phyloP scores from a whole-genome alignment of 495 filamentous ascomycete genomes.

The Penicillium ochrochloron region DNA sequence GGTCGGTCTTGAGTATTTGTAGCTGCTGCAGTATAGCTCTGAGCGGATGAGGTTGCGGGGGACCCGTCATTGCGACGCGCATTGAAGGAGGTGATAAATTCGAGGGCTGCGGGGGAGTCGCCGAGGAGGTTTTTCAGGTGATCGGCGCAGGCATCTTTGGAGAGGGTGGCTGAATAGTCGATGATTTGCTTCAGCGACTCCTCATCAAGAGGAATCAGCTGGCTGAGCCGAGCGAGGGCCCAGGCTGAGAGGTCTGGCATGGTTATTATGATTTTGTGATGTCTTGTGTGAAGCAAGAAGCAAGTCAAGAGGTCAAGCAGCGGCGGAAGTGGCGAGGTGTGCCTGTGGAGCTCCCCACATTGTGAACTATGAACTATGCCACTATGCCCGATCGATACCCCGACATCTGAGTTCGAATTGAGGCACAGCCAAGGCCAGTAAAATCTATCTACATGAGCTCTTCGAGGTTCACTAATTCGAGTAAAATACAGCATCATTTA shows the following conservation, averaged over 20 bases:
- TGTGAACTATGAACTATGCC: conserved; percentile 4
- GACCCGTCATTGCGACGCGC: conserved; percentile 60
- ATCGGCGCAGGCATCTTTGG: conserved; percentile 74
- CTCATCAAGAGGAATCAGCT: conserved; percentile 81
- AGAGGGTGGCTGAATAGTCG: conserved; percentile 72
- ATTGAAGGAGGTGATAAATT: conserved; percentile 94
- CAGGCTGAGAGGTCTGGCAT: conserved; percentile 45
- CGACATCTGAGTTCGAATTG: neutral
- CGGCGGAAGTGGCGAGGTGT: neutral
- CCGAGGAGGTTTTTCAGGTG: conserved; percentile 89
- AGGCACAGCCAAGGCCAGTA: too few relatives aligned
- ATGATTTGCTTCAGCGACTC: conserved; percentile 81
- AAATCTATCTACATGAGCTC: too few relatives aligned
- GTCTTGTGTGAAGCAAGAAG: neutral
- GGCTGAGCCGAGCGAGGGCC: conserved; percentile 73
- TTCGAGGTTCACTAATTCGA: too few relatives aligned
- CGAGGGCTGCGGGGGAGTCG: conserved; percentile 79
- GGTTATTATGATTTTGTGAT: conserved; percentile 3
- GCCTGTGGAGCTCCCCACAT: conserved; percentile 10
- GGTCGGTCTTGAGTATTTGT: conserved; percentile 15
- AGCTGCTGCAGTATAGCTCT: conserved; percentile 31
- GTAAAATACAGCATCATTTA: too few relatives aligned
- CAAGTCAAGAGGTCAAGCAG: neutral
- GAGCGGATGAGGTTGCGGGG: conserved; percentile 24
- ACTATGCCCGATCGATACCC: conserved; percentile 14